Conservation (phyloP, 345 rosid species). For the Melastoma malabathricum region DNA sequence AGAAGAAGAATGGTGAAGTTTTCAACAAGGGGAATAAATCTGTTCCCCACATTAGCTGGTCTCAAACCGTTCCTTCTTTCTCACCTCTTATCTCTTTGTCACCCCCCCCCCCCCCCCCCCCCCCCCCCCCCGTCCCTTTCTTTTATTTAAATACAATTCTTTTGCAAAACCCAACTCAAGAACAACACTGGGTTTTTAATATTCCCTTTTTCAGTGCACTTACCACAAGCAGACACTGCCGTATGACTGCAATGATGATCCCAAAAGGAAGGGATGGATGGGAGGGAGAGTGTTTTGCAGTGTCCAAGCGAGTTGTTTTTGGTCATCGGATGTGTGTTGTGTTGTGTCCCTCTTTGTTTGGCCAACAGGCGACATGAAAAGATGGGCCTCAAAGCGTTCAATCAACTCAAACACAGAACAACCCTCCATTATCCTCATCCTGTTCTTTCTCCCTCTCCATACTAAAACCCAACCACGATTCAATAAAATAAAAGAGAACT, state of each 20-base stretch:
- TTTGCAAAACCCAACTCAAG: neutral
- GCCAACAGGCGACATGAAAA: conserved; percentile 31
- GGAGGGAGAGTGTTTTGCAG: neutral
- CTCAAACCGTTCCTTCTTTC: conserved; percentile 14
- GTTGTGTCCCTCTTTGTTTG: conserved; percentile 21
- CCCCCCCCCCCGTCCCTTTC: no score
- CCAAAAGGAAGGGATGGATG: conserved; percentile 9
- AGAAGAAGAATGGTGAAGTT: no score
- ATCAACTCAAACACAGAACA: conserved; percentile 14
- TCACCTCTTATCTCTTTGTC: conserved; percentile 9
- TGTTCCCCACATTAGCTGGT: conserved; percentile 66
- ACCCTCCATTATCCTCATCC: neutral
- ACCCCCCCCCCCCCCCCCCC: no score
- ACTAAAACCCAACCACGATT: no score
- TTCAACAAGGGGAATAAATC: conserved; percentile 22
- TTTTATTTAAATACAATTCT: conserved; percentile 1
- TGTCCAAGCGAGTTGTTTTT: conserved; percentile 13
- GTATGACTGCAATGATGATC: conserved; percentile 36
- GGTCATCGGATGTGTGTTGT: conserved; percentile 38
- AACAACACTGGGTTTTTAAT: no score
- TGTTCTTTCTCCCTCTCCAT: no score
- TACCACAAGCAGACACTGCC: neutral
- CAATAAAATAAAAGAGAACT: no score
- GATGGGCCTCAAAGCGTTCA: conserved; percentile 42
- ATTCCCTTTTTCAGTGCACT: no score